These are phyloP conservation scores for Aspergillus affinis DNA, from an alignment of 495 filamentous ascomycete genomes.

Conservation along the genomic window DNA sequence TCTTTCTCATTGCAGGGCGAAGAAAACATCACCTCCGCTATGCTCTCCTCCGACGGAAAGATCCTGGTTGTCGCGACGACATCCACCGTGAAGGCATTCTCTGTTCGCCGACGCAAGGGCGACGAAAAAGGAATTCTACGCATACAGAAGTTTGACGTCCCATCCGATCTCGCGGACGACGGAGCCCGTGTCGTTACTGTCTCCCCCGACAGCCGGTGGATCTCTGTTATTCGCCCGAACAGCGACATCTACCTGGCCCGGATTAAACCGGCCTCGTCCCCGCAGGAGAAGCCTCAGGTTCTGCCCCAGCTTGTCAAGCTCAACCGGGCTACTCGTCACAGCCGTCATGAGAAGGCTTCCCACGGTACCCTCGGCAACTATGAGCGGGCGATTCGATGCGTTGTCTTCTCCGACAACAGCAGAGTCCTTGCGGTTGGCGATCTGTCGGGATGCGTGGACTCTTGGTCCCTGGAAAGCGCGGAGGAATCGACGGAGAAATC, in stretches of 20 bases:
- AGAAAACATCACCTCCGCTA: slow-evolving; percentile 80
- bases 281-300: slow-evolving; percentile 42
- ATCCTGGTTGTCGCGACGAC: slow-evolving; percentile 75
- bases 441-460: slow-evolving; percentile 82
- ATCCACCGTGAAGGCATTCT: slow-evolving; percentile 77
- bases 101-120: slow-evolving; percentile 42
- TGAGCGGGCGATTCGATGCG: slow-evolving; percentile 69
- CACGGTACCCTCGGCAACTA: slow-evolving; percentile 76
- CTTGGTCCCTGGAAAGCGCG: slow-evolving; percentile 68
- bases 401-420: slow-evolving; percentile 79
- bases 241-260: slow-evolving; percentile 49
- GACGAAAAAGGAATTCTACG: slow-evolving; percentile 55
- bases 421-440: slow-evolving; percentile 75
- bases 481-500: slow-evolving; percentile 35
- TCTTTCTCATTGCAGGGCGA: slow-evolving; percentile 55
- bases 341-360: slow-evolving; percentile 50
- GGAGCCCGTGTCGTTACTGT: slow-evolving; percentile 67
- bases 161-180: slow-evolving; percentile 40
- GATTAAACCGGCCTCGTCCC: slow-evolving; percentile 34
- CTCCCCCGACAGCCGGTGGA: slow-evolving; percentile 54
- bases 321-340: slow-evolving; percentile 56
- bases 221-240: slow-evolving; percentile 53
- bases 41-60: slow-evolving; percentile 69
- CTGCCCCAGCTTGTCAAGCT: slow-evolving; percentile 52
- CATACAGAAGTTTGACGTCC: slow-evolving; percentile 66